Base-by-base conservation (phyloP, 768 basidiomycete species). In the Fomitopsis pulvina region DNA sequence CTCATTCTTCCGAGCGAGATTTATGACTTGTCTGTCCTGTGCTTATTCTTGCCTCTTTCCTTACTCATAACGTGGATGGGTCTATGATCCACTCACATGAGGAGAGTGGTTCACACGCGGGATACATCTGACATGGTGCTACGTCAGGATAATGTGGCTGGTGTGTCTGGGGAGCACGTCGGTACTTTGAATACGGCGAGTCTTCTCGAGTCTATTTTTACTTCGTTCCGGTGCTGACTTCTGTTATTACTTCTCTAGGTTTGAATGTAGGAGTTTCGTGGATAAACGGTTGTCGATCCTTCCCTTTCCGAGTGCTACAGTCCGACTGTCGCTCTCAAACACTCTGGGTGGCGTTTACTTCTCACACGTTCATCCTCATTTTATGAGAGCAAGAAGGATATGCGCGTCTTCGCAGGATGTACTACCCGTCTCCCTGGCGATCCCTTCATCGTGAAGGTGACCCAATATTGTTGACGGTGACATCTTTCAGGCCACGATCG, bases 311-410 rank as follows among this genome's bases (percentile, higher is more conserved):
- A 9, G 12, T 18, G 39, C 39, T 10, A 20, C 4, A 16, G 6
- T 38, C 46, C 30, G 8, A 2, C 7, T 12, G 10, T 34, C 47
- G 92, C 92, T 95, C 90, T 78, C 78, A 79, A 79, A 94, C 92
- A 95, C 92, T 94, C 92, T 94, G 92, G 85, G 78, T 81, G 80
- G 78, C 85, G 85, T 81, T 72, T 59, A n/a, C 57, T 52, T 52
- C 64, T 68, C 65, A 92, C 83, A 82, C 86, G 87, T 72, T 56
- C 78, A 83, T 84, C 80, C 90, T 92, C 86, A 94, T 95, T 95
- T 94, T 89, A 91, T 67, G 81, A 77, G 85, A 94, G 91, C 92
- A 71, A 94, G 63, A 91, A 48, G 20, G 50, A 58, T 57, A 48
- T 39, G 54, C 52, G 47, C 45, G 29, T 55, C 24, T 41, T 52